Base-by-base conservation (phyloP, 208 protist species). In the Leishmania gerbilli region DNA sequence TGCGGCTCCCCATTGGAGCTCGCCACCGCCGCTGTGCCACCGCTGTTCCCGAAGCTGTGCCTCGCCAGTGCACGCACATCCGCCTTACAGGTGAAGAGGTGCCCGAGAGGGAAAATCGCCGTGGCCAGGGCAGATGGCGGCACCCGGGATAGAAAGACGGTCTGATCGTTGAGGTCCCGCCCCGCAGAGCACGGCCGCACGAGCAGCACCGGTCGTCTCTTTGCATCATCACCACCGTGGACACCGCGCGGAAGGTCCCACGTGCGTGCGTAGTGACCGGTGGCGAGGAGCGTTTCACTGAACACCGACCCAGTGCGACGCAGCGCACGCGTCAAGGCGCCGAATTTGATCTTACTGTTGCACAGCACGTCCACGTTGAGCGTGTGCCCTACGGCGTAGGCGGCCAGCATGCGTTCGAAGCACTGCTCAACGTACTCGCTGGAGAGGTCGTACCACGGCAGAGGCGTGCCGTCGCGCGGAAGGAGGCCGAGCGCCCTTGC, bases 341-440 rank as follows among this genome's bases (percentile, higher is more conserved):
- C 84, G 82, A 96, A 96, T 71, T 97, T 97, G 56, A 97, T 88
- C 37, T 90, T 74, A 9, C 77, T 67, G 77, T 97, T 96, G 85
- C 94, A 97, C 62, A 97, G 85, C 13, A 97, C 85, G 68, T 97
- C 94, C 67, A 96, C 90, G 83, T 97, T 97, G 47, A 94, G 90
- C 1, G 92, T 96, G 37, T 83, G 62, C 1, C 94, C 94, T 13
- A 76, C 75, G 3, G 86, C 90, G 77, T 91, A 97, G 69, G 91
- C 90, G 74, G 78, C 47, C 40, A 97, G 74, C 91, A 97, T 93
- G 31, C 89, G 94, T 37, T 92, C 79, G 80, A 95, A 96, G 80
- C 94, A 97, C 56, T 72, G 62, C 49, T 84, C 82, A 53, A 85
- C 81, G 83, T 97, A 97, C 51, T 74, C 82, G n/a, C 77, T 74